phyloP scores from a whole-genome alignment of 768 basidiomycete species.

The Termitomyces sp. region DNA sequence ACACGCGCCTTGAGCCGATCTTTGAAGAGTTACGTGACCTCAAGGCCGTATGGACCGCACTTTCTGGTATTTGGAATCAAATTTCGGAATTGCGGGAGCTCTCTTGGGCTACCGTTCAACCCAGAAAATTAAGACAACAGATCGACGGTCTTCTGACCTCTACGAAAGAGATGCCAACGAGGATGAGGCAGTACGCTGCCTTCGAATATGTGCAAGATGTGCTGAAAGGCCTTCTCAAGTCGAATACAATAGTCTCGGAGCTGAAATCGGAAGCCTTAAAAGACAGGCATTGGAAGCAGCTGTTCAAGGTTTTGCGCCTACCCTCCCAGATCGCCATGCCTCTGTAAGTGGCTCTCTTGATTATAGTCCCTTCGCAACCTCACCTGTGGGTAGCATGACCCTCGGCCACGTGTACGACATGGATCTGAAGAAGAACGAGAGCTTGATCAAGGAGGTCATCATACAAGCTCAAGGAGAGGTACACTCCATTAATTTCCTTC shows the following conservation, averaged over 20 bases:
- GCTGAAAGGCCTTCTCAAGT: slow-evolving; percentile 81
- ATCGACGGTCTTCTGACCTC: slow-evolving; percentile 87
- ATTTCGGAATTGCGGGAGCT: slow-evolving; percentile 85
- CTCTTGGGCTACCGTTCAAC: slow-evolving; percentile 89
- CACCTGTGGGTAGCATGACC: slow-evolving; percentile 59
- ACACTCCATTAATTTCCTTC: slow-evolving; percentile 8
- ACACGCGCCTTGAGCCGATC: slow-evolving; percentile 89
- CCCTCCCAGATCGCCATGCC: slow-evolving; percentile 74
- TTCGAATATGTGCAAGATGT: slow-evolving; percentile 98
- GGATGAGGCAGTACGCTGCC: slow-evolving; percentile 98
- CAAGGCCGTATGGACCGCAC: slow-evolving; percentile 98
- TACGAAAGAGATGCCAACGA: slow-evolving; percentile 98
- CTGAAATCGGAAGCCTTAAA: slow-evolving; percentile 96
- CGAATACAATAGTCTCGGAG: slow-evolving; percentile 87
- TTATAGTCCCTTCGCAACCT: slow-evolving; percentile 4
- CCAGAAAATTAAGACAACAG: slow-evolving; percentile 91
- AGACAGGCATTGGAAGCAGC: slow-evolving; percentile 96
- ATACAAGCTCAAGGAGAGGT: slow-evolving; percentile 98
- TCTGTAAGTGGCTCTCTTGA: slow-evolving; percentile 41
- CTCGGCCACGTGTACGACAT: slow-evolving; percentile 96
- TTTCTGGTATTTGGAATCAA: slow-evolving; percentile 96
- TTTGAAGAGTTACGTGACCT: slow-evolving; percentile 94
- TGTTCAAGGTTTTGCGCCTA: slow-evolving; percentile 85
- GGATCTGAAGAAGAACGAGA: slow-evolving; percentile 93
- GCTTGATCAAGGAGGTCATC: slow-evolving; percentile 89